Conservation (phyloP, 2,329 filamentous ascomycete species). For the Monilinia vaccinii-corymbosi region DNA sequence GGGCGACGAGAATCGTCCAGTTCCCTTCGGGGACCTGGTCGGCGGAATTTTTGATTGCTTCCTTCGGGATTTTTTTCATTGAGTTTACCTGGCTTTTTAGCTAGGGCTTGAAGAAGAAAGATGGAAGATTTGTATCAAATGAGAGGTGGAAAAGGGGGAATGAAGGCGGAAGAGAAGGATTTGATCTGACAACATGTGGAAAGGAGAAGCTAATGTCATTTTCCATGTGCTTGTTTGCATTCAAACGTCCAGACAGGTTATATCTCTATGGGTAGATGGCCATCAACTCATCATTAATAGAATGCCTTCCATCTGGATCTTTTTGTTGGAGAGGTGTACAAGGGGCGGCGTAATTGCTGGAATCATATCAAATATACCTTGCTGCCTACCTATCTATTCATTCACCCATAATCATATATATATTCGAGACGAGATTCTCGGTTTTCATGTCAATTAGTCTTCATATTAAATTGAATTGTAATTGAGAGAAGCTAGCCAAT, state of each 20-base stretch:
- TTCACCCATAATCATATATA: not conserved
- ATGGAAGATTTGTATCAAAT: too few species aligned
- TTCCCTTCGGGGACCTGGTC: slow-evolving; percentile 29
- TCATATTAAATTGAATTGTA: slow-evolving; percentile 7
- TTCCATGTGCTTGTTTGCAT: too few species aligned
- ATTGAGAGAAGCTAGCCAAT: not conserved
- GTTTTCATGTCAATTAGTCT: not conserved
- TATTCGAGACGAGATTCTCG: not conserved
- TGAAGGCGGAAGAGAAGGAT: not conserved
- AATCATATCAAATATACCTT: too few species aligned
- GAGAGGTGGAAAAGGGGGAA: too few species aligned
- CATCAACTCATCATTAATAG: not conserved
- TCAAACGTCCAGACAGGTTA: too few species aligned
- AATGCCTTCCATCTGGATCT: not conserved
- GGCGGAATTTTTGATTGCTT: slow-evolving; percentile 32
- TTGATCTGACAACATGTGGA: not conserved
- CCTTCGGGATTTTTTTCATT: slow-evolving; percentile 31
- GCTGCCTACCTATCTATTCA: not conserved
- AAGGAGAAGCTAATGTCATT: too few species aligned
- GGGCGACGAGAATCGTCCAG: slow-evolving; percentile 36
- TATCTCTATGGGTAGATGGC: too few species aligned
- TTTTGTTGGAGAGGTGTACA: not conserved
- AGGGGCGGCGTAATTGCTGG: too few species aligned
- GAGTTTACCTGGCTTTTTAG: slow-evolving; percentile 24
- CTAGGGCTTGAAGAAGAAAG: slow-evolving; percentile 31